Percentiles rank a stretch among this genome's conserved stretches.
Evolutionary conservation across 148 eudicot species (phyloP).

Genomic region (Simmondsia chinensis): DNA sequence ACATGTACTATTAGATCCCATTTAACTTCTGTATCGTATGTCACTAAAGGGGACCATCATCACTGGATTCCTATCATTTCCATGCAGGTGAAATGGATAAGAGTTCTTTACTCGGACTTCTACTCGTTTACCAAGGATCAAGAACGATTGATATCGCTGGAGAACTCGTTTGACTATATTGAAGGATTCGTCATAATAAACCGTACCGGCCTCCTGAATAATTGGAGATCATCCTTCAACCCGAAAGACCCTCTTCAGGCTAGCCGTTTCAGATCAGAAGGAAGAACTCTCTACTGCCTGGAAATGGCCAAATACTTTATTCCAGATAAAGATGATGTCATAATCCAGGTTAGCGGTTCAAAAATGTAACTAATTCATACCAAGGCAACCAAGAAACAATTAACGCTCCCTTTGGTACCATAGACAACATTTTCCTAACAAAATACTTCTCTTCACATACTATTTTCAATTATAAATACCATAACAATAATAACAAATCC

Average conservation of each 20-base stretch:
- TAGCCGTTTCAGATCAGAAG: constrained; percentile 64
- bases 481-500: too few relatives aligned
- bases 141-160: constrained; percentile 63
- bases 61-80: background rate
- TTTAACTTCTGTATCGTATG: too few relatives aligned
- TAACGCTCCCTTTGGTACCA: too few relatives aligned
- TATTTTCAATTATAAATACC: too few relatives aligned
- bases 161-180: constrained; percentile 63
- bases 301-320: constrained; percentile 84
- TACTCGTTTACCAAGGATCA: constrained; percentile 67
- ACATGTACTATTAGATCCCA: too few relatives aligned
- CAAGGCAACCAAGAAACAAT: background rate
- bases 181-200: constrained; percentile 91
- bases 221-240: constrained; percentile 75
- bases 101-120: constrained; percentile 77
- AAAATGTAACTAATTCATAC: background rate
- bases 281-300: constrained; percentile 71
- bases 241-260: constrained; percentile 74
- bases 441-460: too few relatives aligned
- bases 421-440: too few relatives aligned
- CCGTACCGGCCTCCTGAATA: constrained; percentile 69
- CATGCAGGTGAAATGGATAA: constrained; percentile 92
- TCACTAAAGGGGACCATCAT: too few relatives aligned
- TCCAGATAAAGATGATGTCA: constrained; percentile 30
- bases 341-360: constrained; percentile 45